These are phyloP conservation scores for Penicillium paneum DNA, from an alignment of 2,329 filamentous ascomycete species.

Conservation along the genomic window DNA sequence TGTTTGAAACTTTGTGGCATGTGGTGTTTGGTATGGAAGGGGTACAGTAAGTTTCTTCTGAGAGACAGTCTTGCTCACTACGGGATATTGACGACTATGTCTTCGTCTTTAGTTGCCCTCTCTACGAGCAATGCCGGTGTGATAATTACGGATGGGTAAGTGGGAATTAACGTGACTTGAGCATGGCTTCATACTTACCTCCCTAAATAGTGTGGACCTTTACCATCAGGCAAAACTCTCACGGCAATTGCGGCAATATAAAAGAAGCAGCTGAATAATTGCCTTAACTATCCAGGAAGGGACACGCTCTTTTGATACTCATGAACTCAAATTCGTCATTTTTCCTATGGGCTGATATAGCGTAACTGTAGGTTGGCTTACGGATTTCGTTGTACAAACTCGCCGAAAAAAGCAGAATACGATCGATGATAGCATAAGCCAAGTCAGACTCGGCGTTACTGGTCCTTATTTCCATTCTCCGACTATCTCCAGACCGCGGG, in stretches of 20 bases:
- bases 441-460: not conserved
- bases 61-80: no score
- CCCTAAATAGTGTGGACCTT: not conserved
- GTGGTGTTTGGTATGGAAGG: constrained; percentile 19
- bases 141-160: constrained; percentile 8
- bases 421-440: not conserved
- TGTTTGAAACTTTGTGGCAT: constrained; percentile 28
- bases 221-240: not conserved
- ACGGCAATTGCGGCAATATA: not conserved
- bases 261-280: not conserved
- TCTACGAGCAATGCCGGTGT: constrained; percentile 7
- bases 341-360: not conserved
- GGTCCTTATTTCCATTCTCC: not conserved
- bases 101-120: not conserved
- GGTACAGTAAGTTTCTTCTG: constrained; percentile 13
- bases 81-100: not conserved
- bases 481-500: not conserved
- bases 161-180: not conserved
- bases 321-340: not conserved
- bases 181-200: not conserved
- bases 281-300: no score
- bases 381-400: not conserved
- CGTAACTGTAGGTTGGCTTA: not conserved
- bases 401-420: not conserved
- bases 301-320: not conserved